These are phyloP conservation scores for Cyberlindnera nakhonratchasimensis DNA, from an alignment of 805 yeast genomes.

Conservation along the genomic window DNA sequence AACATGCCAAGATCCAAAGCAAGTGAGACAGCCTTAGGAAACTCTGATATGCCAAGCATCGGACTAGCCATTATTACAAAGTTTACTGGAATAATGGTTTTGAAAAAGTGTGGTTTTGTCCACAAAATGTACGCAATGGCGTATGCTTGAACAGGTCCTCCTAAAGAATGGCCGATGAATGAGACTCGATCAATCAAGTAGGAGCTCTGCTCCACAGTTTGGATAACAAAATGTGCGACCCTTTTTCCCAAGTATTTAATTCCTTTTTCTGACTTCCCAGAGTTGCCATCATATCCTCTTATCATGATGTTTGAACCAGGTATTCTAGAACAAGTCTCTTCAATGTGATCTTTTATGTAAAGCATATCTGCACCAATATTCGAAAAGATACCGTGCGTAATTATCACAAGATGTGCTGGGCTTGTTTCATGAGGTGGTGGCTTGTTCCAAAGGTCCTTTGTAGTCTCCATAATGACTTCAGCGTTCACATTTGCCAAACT, in stretches of 20 bases:
- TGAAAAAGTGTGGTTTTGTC: slow-evolving; percentile 66
- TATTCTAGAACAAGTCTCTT: slow-evolving; percentile 31
- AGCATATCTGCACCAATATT: slow-evolving; percentile 89
- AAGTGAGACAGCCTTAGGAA: slow-evolving; percentile 78
- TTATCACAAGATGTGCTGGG: slow-evolving; percentile 78
- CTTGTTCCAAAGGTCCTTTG: slow-evolving; percentile 70
- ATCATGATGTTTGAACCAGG: slow-evolving; percentile 55
- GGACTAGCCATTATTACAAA: slow-evolving; percentile 88
- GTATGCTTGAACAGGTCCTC: slow-evolving; percentile 89
- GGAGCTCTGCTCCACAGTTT: slow-evolving; percentile 40
- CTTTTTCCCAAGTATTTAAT: slow-evolving; percentile 79
- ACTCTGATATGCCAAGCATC: slow-evolving; percentile 82
- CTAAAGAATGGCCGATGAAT: slow-evolving; percentile 89
- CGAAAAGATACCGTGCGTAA: slow-evolving; percentile 92
- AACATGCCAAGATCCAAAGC: slow-evolving; percentile 84
- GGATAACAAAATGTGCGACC: slow-evolving; percentile 63
- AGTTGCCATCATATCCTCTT: slow-evolving; percentile 79
- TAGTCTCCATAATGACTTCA: slow-evolving; percentile 42
- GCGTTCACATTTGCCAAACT: neutral
- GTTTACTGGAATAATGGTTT: slow-evolving; percentile 63
- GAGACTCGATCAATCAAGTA: slow-evolving; percentile 62
- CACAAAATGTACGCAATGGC: slow-evolving; percentile 73
- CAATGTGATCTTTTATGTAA: slow-evolving; percentile 78
- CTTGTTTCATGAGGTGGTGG: slow-evolving; percentile 48
- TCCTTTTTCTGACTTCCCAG: slow-evolving; percentile 86